Conservation (phyloP, 768 basidiomycete species). For the Lyophyllum decastes region DNA sequence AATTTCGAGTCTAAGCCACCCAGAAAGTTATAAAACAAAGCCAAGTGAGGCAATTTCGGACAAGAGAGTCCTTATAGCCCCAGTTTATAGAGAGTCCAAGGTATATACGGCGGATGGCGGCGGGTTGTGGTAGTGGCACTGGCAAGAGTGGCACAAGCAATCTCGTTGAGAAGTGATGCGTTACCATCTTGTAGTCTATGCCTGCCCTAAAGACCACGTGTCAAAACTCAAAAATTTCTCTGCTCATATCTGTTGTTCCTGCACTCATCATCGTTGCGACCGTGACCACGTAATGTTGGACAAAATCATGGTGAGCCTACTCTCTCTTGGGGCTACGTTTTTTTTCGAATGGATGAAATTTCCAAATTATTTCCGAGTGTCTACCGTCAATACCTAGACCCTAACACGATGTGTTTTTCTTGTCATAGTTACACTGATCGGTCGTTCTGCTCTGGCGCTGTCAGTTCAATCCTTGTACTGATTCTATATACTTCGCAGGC, state of each 20-base stretch:
- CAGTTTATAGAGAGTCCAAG: no score
- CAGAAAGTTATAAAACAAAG: no score
- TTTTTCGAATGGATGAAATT: constrained; percentile 61
- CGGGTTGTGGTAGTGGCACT: no score
- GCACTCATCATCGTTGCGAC: background rate
- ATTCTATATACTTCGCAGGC: background rate
- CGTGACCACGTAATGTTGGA: background rate
- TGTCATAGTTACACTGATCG: constrained; percentile 96
- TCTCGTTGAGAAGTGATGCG: no score
- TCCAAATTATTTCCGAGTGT: constrained; percentile 48
- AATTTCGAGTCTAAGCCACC: no score
- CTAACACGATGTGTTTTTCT: constrained; percentile 53
- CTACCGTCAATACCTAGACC: constrained; percentile 50
- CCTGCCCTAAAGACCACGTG: constrained; percentile 17
- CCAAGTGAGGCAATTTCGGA: no score
- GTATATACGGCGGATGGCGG: no score
- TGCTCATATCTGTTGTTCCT: background rate
- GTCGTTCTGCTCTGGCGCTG: constrained; percentile 28
- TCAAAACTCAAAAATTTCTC: constrained; percentile 16
- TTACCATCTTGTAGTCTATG: no score
- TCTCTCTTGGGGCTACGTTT: background rate
- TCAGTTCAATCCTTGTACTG: constrained; percentile 6
- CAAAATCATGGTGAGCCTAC: background rate
- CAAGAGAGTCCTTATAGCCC: no score
- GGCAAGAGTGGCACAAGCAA: no score